Base-by-base conservation (phyloP, 2,329 filamentous ascomycete genomes). In the Fusarium sp. region DNA sequence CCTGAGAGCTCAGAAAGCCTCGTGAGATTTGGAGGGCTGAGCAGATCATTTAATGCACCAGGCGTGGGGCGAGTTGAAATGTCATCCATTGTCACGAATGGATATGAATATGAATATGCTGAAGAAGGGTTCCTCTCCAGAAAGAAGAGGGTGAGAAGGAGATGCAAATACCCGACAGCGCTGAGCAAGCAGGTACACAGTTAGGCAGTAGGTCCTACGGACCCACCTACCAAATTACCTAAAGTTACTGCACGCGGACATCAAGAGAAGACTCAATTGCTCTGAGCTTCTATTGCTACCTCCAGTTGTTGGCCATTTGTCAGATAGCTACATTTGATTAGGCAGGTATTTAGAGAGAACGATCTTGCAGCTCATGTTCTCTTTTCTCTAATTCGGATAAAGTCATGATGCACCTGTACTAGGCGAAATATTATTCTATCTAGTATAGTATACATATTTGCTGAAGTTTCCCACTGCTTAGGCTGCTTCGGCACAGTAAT, bases 1-100 rank as follows among this genome's bases (percentile, higher is more conserved):
- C 68, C 64, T n/a, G 55, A 52, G 29, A 71, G 40, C 29, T 62
- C 55, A 45, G 55, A 30, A 24, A 75, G 50, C 18, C 38, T 50
- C 16, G 47, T 18, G 20, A 49, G 30, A 34, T 75, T 75, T 15
- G 30, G 51, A 29, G 38, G 32, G 9, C 73, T 27, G 16, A 75
- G 40, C 5, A 75, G 54, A 14, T 47, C 56, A n/a, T 66, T 27
- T 25, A 66, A 46, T 34, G 27, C 62, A n/a, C n/a, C 20, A 8
- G 46, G 15, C 9, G 20, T 14, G 10, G n/a, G 7, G 8, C n/a
- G 8, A 8, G 49, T 34, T 11, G 27, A 22, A 45, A 25, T n/a
- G 3, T 10, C 24, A 16, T 51, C 6, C 68, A 70, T 70, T n/a
- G 5, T 14, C 8, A 15, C 7, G 22, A 5, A 32, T 27, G 22